Evolutionary conservation across 345 rosid genomes (phyloP), one percentile per base, ranked within the genome.

Genomic region (Sisymbrium irio): DNA sequence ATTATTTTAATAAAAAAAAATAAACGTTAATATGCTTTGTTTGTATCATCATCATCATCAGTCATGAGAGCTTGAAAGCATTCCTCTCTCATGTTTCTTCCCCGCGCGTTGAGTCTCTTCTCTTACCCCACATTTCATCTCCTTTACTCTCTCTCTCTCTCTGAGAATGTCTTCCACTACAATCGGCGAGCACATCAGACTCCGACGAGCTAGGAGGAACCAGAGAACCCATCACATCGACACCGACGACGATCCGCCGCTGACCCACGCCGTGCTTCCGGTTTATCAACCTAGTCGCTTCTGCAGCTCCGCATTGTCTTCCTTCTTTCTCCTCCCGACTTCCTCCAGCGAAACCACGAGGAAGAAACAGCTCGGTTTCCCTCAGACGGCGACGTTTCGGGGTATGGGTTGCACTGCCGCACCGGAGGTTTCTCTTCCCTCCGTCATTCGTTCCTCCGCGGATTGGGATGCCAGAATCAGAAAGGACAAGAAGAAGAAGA

Each of bases 391-490:
- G 58, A 81, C 89, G 62, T 84, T 93, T 74, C 80, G 89, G 15
- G 89, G 92, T 1, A 82, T 91, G 40, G 91, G 98, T 13, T 91
- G 97, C 81, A 72, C 87, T 0, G 88, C 98, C 1, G 83, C 85
- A 30, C 83, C 93, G 7, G 83, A 86, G 77, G 98, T 93, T 47
- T 91, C 97, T 33, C 84, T 89, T 69, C 96, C 95, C 22, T 86
- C 86, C 62, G 81, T 76, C 72, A 89, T 93, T 64, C 84, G 91
- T 62, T 78, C 91, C 19, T 84, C 96, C 13, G 94, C 93, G 2
- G 91, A 85, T 53, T 89, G 95, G 96, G 72, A 65, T 36, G 83
- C 81, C 39, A 82, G 79, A 70, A 84, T 66, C 51, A 79, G 74
- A 47, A 79, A 75, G 64, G 83, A 81, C 69, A 85, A 85, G 74